Base-by-base conservation (phyloP, 129 eudicot genomes). In the Ambrosia trifida region DNA sequence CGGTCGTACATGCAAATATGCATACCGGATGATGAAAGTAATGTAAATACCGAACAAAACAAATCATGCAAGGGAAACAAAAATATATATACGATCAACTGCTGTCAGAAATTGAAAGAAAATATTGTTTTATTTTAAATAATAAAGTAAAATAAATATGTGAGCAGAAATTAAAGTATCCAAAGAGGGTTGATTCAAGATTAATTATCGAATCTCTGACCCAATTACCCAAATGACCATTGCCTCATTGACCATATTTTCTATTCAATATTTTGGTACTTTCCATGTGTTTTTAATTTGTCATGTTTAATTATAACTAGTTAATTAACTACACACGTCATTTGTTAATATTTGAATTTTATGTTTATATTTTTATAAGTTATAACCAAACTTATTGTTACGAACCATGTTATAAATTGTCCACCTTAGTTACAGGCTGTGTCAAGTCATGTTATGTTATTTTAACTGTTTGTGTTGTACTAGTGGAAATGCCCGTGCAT, bases 141-240 rank as follows among this genome's bases (percentile, higher is more conserved):
- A 73, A 59, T 18, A 53, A 47, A 65, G 10, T 50, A 30, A 53
- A 75, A 65, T 51, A 69, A 69, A n/a, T 49, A 38, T 51, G 56
- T 35, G 43, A 33, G 38, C 76, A 63, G 70, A 61, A 77, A 69
- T 63, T 30, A 69, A 69, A 77, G 81, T 61, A 77, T 77, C 76
- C 76, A 24, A 77, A 77, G 64, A 35, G 70, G 70, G 67, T 76
- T 50, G 66, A 77, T 64, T 77, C 72, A 70, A 64, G 62, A 76
- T 59, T 69, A 43, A 36, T 77, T 50, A 61, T 70, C 81, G 76
- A 77, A 77, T 77, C 72, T 77, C 76, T 50, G 76, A 77, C 65
- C 62, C 56, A 32, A 50, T 35, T 24, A 77, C 65, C 62, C 56
- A 32, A 50, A 47, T 24, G 72, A 77, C 81, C 76, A 61, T 44